A percentile compares a stretch with the other conserved stretches of the same genome.
Evolutionary conservation across 169 alveolate species (phyloP).

Genomic region (Perkinsus olseni): DNA sequence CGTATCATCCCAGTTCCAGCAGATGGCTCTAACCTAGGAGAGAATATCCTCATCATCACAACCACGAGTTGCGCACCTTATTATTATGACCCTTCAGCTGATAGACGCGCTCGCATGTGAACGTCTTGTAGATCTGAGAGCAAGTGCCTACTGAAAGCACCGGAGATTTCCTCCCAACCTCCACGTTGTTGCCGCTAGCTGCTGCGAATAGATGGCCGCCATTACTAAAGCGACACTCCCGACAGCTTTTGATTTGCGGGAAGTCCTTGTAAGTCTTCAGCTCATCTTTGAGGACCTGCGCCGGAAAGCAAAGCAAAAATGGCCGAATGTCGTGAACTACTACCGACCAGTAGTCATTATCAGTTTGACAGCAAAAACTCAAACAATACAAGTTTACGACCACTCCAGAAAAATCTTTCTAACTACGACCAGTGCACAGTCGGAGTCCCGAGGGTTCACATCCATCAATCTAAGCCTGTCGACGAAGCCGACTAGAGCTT

Average conservation of each 20-base stretch:
- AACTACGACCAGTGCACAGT: no score
- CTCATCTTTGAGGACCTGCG: not conserved
- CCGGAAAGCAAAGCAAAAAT: not conserved
- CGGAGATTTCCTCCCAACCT: not conserved
- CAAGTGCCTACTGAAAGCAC: not conserved
- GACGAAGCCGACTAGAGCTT: constrained; percentile 77
- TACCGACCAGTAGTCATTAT: no score
- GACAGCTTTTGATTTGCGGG: not conserved
- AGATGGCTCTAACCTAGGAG: not conserved
- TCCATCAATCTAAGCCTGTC: constrained; percentile 68
- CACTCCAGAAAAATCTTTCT: no score
- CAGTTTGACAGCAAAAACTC: no score
- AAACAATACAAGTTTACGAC: no score
- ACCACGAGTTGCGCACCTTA: not conserved
- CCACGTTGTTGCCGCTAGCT: not conserved
- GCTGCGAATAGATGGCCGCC: not conserved
- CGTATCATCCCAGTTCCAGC: not conserved
- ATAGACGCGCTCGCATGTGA: not conserved
- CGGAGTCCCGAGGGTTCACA: no score
- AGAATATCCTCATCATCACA: not conserved
- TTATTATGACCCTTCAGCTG: not conserved
- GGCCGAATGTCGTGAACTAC: no score
- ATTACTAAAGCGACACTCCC: not conserved
- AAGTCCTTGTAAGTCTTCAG: not conserved
- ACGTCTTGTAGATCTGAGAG: not conserved